Conservation (phyloP, 148 eudicot species). For the Vaccinium darrowii region DNA sequence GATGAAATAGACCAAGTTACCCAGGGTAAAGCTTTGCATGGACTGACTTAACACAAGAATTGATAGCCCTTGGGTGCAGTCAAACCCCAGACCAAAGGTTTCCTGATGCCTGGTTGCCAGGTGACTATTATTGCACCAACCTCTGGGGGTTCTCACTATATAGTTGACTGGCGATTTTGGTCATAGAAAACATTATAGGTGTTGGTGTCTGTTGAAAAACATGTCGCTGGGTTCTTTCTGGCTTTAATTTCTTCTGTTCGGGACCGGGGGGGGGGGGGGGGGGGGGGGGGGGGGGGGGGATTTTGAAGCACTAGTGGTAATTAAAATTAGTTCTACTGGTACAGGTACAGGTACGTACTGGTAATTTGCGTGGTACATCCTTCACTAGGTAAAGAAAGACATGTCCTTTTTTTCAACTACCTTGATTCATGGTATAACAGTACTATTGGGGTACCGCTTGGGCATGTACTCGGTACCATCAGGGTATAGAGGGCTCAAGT, state of each 20-base stretch:
- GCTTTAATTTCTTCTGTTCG: background rate
- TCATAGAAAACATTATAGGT: background rate
- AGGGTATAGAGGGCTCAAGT: background rate
- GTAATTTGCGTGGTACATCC: background rate
- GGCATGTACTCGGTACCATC: background rate
- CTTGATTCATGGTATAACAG: background rate
- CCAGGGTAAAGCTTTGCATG: background rate
- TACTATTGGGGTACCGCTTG: background rate
- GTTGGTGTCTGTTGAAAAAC: background rate
- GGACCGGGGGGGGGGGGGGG: too few relatives aligned
- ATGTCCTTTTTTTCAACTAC: background rate
- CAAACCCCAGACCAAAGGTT: too few relatives aligned
- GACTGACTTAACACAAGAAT: too few relatives aligned
- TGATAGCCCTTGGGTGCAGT: too few relatives aligned
- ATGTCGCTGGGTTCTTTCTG: background rate
- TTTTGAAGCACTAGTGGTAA: background rate
- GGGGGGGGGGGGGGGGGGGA: background rate
- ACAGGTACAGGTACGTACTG: background rate
- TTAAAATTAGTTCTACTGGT: background rate
- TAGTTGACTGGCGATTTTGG: conserved; percentile 7
- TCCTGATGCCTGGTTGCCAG: too few relatives aligned
- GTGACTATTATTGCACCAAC: too few relatives aligned
- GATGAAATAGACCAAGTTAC: background rate
- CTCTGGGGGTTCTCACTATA: too few relatives aligned
- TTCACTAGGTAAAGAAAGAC: background rate